Evolutionary conservation across 2,329 filamentous ascomycete species (phyloP), one percentile per base, ranked within the genome.

Genomic region (Alternaria gaisen): DNA sequence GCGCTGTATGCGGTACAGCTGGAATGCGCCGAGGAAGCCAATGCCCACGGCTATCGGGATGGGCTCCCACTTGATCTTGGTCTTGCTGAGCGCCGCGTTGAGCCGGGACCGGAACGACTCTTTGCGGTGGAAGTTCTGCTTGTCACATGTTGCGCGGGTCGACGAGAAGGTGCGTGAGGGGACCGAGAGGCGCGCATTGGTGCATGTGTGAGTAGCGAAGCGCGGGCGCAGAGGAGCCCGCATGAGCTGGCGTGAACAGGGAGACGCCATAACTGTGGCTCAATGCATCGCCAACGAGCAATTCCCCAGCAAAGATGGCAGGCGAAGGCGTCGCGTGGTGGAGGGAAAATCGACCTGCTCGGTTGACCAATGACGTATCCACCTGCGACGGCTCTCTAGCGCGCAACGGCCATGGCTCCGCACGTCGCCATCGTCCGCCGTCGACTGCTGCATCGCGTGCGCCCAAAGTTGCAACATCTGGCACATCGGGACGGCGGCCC

Each of bases 11-110:
- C 92, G 92, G 79, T 94, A 95, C 77, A 96, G 89, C 72, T 97
- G 93, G 52, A 94, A 85, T 53, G 91, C 83, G 24, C 93, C 94
- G 9, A 97, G 84, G 72, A 97, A 93, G 58, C 87, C 92, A 72
- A 97, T 89, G 61, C 94, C 94, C 22, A 97, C 84, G 26, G 90
- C 92, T 56, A 97, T 87, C 22, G 94, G 94, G 69, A 97, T 97
- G 47, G 91, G 92, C 79, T 93, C 92, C 94, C 94, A 97, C 82
- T 91, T 88, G 63, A 95, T 85, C 78, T 86, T 89, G 34, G 89
- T 91, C 40, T 85, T 83, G 40, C 83, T 81, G 67, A 89, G 83
- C 38, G 89, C 88, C 53, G 83, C 83, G 40, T 85, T 81, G 52
- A 90, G 78, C 64, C 87, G 80, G 38, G 85, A 83, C 56, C 83